These are phyloP conservation scores for Brettanomyces custersianus DNA, from an alignment of 805 yeast species.

Conservation along the genomic window DNA sequence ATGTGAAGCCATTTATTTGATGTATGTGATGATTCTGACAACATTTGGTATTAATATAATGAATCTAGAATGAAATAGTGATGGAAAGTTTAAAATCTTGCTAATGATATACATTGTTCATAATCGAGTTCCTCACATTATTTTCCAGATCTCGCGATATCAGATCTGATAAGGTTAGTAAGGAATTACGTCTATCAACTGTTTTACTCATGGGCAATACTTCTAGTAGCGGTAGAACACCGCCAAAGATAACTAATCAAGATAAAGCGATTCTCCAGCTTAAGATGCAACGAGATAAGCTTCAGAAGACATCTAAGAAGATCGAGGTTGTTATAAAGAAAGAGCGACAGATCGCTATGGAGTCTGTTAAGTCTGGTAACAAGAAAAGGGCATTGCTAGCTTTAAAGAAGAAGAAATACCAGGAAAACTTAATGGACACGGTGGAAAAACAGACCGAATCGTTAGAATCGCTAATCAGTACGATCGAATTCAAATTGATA, in stretches of 20 bases:
- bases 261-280: constrained; percentile 82
- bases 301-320: constrained; percentile 61
- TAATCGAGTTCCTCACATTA: too few relatives aligned
- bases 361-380: constrained; percentile 44
- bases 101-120: too few relatives aligned
- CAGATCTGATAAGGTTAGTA: too few relatives aligned
- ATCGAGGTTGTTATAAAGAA: constrained; percentile 47
- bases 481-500: constrained; percentile 81
- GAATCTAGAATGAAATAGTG: too few relatives aligned
- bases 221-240: constrained; percentile 23
- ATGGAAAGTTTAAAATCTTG: too few relatives aligned
- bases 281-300: constrained; percentile 80
- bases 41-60: too few relatives aligned
- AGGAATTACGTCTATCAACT: too few relatives aligned
- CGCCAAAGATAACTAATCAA: constrained; percentile 65
- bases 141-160: too few relatives aligned
- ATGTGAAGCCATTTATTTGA: neutral
- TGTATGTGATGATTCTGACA: too few relatives aligned
- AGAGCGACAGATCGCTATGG: constrained; percentile 55
- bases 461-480: constrained; percentile 67
- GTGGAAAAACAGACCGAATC: constrained; percentile 74
- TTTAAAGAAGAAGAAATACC: constrained; percentile 72
- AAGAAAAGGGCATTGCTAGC: constrained; percentile 58
- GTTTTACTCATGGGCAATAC: constrained; percentile 24
- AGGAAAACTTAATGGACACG: constrained; percentile 57